Evolutionary conservation across 1,284 basidiomycete species (phyloP).

Genomic region (Acaromyces ingoldii): DNA sequence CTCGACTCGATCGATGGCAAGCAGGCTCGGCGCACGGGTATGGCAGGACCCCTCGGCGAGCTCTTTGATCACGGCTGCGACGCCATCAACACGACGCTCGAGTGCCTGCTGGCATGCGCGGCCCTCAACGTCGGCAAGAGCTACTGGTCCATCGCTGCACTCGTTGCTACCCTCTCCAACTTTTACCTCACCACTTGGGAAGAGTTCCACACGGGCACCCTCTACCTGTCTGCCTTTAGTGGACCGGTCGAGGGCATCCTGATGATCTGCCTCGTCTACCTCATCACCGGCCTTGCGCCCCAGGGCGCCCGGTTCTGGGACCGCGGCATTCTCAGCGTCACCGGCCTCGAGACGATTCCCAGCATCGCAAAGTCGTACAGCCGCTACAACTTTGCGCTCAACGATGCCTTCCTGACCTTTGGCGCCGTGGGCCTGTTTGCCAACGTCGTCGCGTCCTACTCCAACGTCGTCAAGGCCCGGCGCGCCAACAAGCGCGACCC

Average conservation of each 20-base stretch:
- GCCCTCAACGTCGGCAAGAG: constrained; percentile 78
- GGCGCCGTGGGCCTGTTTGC: constrained; percentile 68
- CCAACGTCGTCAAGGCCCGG: constrained; percentile 32
- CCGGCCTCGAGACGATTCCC: constrained; percentile 56
- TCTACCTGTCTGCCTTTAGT: constrained; percentile 67
- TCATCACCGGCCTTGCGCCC: constrained; percentile 60
- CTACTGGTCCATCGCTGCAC: constrained; percentile 90
- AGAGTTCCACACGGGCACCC: constrained; percentile 80
- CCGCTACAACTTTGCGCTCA: constrained; percentile 64
- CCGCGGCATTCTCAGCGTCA: constrained; percentile 63
- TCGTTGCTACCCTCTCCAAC: constrained; percentile 80
- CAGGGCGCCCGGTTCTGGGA: constrained; percentile 71
- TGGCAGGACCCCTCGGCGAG: constrained; percentile 91
- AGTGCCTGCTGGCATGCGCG: constrained; percentile 31
- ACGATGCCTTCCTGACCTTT: constrained; percentile 82
- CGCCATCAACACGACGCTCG: constrained; percentile 79
- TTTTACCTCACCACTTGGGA: constrained; percentile 97
- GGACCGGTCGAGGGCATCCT: constrained; percentile 96
- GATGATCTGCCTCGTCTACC: constrained; percentile 72
- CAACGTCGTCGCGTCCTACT: constrained; percentile 67
- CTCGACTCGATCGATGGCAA: constrained; percentile 88
- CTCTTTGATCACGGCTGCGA: constrained; percentile 89
- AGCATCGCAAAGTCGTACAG: constrained; percentile 14
- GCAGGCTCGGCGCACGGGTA: constrained; percentile 87
- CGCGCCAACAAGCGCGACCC: constrained; percentile 40